Conservation (phyloP, 345 rosid species). For the Boechera retrofracta region DNA sequence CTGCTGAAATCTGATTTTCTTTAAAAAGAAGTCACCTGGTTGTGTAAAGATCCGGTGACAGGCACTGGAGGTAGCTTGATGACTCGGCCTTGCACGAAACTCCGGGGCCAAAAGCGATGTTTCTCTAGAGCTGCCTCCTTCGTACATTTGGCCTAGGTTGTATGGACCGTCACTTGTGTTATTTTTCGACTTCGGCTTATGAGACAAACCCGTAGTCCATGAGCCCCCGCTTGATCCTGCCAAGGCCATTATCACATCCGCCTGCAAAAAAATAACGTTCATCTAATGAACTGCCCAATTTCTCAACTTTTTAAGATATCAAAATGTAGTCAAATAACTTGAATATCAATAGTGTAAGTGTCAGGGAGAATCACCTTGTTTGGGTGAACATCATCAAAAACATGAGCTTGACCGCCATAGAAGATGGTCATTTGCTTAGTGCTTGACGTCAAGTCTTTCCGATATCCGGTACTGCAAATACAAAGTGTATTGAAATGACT, state of each 20-base stretch:
- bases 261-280: conserved; percentile 53
- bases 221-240: conserved; percentile 98
- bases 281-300: neutral
- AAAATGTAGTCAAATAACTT: neutral
- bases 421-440: conserved; percentile 95
- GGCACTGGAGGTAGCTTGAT: conserved; percentile 44
- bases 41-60: conserved; percentile 51
- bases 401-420: conserved; percentile 99
- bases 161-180: conserved; percentile 34
- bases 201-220: conserved; percentile 86
- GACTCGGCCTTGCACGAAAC: conserved; percentile 42
- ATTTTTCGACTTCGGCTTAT: conserved; percentile 47
- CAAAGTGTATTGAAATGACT: conserved; percentile 12
- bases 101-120: conserved; percentile 40
- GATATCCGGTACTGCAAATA: conserved; percentile 47
- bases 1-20: conserved; percentile 14
- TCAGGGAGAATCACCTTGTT: conserved; percentile 64
- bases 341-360: conserved; percentile 1
- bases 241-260: conserved; percentile 91
- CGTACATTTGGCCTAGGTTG: conserved; percentile 32
- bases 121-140: conserved; percentile 47
- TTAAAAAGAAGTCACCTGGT: conserved; percentile 53
- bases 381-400: conserved; percentile 96
- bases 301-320: neutral
- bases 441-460: conserved; percentile 57